phyloP scores from a whole-genome alignment of 2,329 filamentous ascomycete genomes.

The Penicillium sp. region DNA sequence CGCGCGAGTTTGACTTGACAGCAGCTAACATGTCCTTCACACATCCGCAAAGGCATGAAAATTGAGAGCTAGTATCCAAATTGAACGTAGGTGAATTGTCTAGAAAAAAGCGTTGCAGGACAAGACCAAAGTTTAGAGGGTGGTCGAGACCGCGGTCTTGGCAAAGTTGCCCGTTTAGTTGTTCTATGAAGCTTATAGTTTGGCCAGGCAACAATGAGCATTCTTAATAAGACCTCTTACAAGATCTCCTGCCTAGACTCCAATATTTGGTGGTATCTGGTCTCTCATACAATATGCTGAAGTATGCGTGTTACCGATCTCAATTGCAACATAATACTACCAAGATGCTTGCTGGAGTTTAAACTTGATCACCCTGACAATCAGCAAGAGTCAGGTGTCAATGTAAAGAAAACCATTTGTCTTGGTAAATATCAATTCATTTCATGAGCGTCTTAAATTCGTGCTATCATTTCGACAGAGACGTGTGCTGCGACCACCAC shows the following conservation, averaged over 20 bases:
- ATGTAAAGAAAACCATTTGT: background rate
- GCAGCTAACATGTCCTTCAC: background rate
- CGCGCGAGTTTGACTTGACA: background rate
- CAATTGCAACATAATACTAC: too few relatives aligned
- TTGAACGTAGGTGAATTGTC: background rate
- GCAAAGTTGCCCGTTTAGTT: slow-evolving; percentile 31
- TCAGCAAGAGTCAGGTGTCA: background rate
- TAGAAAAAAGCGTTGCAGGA: background rate
- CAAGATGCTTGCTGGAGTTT: too few relatives aligned
- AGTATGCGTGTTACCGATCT: background rate
- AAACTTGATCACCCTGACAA: too few relatives aligned
- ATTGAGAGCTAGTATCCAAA: background rate
- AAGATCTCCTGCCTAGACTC: too few relatives aligned
- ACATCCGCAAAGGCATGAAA: background rate
- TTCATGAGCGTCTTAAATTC: slow-evolving; percentile 2
- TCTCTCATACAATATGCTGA: too few relatives aligned
- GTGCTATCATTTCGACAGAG: background rate
- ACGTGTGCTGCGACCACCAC: background rate
- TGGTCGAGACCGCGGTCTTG: slow-evolving; percentile 30
- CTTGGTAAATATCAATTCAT: background rate
- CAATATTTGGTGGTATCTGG: too few relatives aligned
- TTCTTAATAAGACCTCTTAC: background rate
- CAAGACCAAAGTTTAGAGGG: slow-evolving; percentile 1
- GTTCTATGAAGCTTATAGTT: slow-evolving; percentile 26
- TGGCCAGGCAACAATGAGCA: slow-evolving; percentile 36